A percentile compares a stretch with the other conserved stretches of the same genome.
These are phyloP conservation scores for Trichosporon coremiiforme DNA, from an alignment of 1,284 basidiomycete genomes.

Conservation along the genomic window DNA sequence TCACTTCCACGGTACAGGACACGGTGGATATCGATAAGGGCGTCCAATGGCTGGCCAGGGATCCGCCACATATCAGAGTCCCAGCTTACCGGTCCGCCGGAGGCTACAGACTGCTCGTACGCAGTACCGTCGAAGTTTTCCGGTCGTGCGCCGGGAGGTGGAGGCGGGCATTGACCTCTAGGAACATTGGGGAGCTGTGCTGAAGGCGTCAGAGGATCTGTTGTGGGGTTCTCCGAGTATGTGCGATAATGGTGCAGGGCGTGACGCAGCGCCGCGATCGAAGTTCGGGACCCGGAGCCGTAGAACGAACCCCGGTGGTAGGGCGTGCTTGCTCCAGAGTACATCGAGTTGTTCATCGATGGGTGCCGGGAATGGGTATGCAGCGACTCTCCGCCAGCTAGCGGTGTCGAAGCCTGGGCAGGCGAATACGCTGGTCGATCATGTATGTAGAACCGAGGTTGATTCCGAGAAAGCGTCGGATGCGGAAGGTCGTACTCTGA, in stretches of 20 bases:
- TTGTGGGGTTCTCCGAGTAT: constrained; percentile 20
- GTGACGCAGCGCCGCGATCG: constrained; percentile 30
- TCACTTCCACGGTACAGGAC: constrained; percentile 46
- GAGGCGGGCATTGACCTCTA: not conserved
- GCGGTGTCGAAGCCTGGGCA: constrained; percentile 20
- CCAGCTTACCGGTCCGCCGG: constrained; percentile 16
- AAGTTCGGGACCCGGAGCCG: constrained; percentile 27
- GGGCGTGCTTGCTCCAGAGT: constrained; percentile 29
- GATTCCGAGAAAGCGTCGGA: constrained; percentile 32
- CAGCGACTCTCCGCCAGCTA: constrained; percentile 24
- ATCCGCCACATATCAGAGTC: constrained; percentile 24
- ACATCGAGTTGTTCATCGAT: constrained; percentile 16
- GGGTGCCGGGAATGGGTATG: constrained; percentile 34
- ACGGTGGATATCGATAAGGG: constrained; percentile 50
- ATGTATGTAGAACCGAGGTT: constrained; percentile 37
- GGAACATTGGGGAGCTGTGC: constrained; percentile 16
- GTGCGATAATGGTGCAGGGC: constrained; percentile 34
- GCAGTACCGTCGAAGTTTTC: constrained; percentile 7
- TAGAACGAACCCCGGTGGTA: constrained; percentile 25
- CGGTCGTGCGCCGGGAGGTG: not conserved
- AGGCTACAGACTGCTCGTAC: constrained; percentile 19
- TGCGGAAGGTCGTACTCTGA: constrained; percentile 34
- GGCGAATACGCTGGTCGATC: constrained; percentile 29
- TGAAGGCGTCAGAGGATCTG: constrained; percentile 19
- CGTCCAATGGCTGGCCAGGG: constrained; percentile 40